Evolutionary conservation across 768 basidiomycete species (phyloP).

Genomic region (Trametes coccinea): DNA sequence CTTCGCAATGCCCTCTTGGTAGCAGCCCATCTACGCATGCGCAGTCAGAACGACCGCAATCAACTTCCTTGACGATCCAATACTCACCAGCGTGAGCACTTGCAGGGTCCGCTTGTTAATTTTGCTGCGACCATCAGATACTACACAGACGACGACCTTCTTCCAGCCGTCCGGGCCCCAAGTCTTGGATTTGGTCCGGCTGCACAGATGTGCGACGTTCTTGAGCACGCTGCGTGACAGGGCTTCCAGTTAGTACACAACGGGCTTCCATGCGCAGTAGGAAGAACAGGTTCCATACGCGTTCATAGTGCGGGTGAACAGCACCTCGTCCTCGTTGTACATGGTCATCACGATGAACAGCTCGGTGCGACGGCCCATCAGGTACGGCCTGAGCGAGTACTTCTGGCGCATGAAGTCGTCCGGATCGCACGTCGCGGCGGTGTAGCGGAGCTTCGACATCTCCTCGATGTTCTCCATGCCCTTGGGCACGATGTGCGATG

Average conservation of each 20-base stretch:
- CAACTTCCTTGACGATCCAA: not conserved
- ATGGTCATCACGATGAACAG: slow-evolving; percentile 96
- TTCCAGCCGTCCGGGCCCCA: slow-evolving; percentile 92
- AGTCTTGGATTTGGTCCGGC: slow-evolving; percentile 66
- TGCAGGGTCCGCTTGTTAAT: slow-evolving; percentile 90
- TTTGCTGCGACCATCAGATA: slow-evolving; percentile 84
- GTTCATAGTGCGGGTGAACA: slow-evolving; percentile 83
- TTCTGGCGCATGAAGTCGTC: slow-evolving; percentile 80
- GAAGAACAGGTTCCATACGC: slow-evolving; percentile 48
- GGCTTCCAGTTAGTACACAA: slow-evolving; percentile 4
- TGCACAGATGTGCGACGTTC: slow-evolving; percentile 79
- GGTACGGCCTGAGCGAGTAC: slow-evolving; percentile 78
- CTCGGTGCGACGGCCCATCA: slow-evolving; percentile 81
- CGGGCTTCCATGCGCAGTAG: not conserved
- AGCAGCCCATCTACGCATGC: slow-evolving; percentile 69
- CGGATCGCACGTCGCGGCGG: slow-evolving; percentile 87
- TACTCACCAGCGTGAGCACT: slow-evolving; percentile 73
- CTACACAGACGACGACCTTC: slow-evolving; percentile 86
- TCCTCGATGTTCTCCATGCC: slow-evolving; percentile 65
- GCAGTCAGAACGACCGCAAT: not conserved
- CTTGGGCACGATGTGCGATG: slow-evolving; percentile 74
- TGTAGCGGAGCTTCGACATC: slow-evolving; percentile 84
- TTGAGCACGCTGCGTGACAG: slow-evolving; percentile 66
- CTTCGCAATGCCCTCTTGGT: slow-evolving; percentile 89
- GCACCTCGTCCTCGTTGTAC: slow-evolving; percentile 89